A percentile compares a stretch with the other conserved stretches of the same genome.
Evolutionary conservation across 2,329 filamentous ascomycete species (phyloP).

Genomic region (Pezizomycotina sp.): DNA sequence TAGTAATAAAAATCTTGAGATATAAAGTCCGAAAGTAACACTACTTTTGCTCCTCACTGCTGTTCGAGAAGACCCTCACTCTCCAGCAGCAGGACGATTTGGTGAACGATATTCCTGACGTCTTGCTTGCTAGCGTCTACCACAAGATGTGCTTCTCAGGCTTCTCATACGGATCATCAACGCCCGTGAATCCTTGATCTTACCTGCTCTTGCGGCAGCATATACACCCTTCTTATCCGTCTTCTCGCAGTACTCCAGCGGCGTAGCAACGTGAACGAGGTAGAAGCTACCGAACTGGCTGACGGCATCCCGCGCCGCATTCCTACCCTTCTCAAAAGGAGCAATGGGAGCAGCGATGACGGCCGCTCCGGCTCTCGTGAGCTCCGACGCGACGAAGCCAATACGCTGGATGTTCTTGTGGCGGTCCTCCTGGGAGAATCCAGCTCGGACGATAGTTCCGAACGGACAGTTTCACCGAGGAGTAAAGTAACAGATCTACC

Average conservation of each 20-base stretch:
- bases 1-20: no score
- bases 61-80: constrained; percentile 70
- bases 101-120: constrained; percentile 84
- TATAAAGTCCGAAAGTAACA: no score
- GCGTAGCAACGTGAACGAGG: constrained; percentile 85
- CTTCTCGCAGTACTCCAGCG: constrained; percentile 83
- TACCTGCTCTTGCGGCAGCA: constrained; percentile 60
- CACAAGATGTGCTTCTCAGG: constrained; percentile 66
- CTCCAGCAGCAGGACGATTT: constrained; percentile 88
- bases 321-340: constrained; percentile 65
- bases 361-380: constrained; percentile 80
- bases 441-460: constrained; percentile 89
- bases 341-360: constrained; percentile 95
- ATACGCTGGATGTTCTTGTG: constrained; percentile 92
- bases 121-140: constrained; percentile 76
- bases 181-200: constrained; percentile 98
- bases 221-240: constrained; percentile 90
- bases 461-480: constrained; percentile 84
- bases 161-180: constrained; percentile 89
- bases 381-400: constrained; percentile 84
- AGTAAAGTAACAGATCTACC: constrained; percentile 87
- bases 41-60: no score
- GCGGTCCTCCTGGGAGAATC: constrained; percentile 84
- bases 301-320: constrained; percentile 65
- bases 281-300: constrained; percentile 84